Conservation (phyloP, 108 stramenopile species). For the Discostella pseudostelligera region DNA sequence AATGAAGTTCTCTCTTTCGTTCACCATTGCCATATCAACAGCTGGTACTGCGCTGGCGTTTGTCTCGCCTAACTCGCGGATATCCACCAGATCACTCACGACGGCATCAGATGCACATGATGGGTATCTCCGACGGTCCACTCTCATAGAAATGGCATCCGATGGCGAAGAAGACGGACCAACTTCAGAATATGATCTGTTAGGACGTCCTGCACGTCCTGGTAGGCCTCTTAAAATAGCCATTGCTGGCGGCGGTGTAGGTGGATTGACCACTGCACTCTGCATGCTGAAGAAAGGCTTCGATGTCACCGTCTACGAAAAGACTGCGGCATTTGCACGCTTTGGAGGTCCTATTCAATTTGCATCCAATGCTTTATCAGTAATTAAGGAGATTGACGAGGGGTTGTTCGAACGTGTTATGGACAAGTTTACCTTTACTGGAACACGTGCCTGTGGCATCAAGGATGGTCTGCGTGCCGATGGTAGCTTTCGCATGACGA, state of each 20-base stretch:
- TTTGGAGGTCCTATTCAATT: conserved; percentile 98
- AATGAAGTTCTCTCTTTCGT: conserved; percentile 28
- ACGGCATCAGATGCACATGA: conserved; percentile 9
- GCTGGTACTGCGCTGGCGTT: conserved; percentile 15
- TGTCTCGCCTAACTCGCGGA: conserved; percentile 4
- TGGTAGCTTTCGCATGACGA: conserved; percentile 86
- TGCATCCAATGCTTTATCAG: conserved; percentile 93
- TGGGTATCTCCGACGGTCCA: not conserved
- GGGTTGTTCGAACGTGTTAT: conserved; percentile 87
- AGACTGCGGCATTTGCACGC: conserved; percentile 89
- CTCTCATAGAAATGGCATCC: not conserved
- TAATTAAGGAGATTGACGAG: conserved; percentile 92
- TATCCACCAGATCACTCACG: conserved; percentile 1
- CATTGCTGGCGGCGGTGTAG: conserved; percentile 95
- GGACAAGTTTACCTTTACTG: conserved; percentile 97
- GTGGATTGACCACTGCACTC: conserved; percentile 88
- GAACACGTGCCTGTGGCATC: conserved; percentile 92
- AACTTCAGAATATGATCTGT: conserved; percentile 35
- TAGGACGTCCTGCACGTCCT: conserved; percentile 74
- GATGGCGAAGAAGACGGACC: not conserved
- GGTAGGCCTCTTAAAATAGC: conserved; percentile 85
- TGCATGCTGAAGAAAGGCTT: conserved; percentile 92
- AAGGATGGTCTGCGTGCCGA: conserved; percentile 93
- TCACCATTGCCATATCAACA: conserved; percentile 14
- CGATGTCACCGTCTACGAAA: conserved; percentile 96